Conservation (phyloP, 176 grass and related monocot species). For the Triticum timopheevii region DNA sequence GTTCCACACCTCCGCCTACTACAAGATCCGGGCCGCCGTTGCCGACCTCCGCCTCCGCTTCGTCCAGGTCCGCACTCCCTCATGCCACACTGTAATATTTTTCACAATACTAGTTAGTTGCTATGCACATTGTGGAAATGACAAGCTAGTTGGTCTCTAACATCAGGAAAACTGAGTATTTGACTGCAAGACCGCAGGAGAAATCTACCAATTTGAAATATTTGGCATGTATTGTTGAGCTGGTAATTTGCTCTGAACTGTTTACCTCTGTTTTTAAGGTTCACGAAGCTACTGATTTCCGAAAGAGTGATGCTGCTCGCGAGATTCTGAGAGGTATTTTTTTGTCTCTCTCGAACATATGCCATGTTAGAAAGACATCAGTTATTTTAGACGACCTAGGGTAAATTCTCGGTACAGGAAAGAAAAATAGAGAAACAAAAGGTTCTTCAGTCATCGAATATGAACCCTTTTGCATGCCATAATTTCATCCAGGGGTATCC, state of each 20-base stretch:
- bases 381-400: neutral
- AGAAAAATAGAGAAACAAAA: neutral
- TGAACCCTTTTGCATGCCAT: neutral
- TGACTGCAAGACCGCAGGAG: neutral
- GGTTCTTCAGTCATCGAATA: neutral
- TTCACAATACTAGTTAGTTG: neutral
- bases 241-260: conserved; percentile 27
- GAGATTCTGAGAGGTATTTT: conserved; percentile 58
- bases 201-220: neutral
- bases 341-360: neutral
- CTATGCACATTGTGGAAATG: neutral
- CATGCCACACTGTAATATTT: neutral
- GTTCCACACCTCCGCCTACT: conserved; percentile 47
- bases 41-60: conserved; percentile 40
- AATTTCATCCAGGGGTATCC: neutral
- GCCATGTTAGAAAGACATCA: neutral
- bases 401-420: no score
- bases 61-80: conserved; percentile 23
- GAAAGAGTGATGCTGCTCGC: conserved; percentile 39
- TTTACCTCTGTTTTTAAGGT: conserved; percentile 30
- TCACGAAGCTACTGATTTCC: conserved; percentile 42
- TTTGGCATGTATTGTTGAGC: neutral
- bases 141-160: neutral
- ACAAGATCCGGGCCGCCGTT: conserved; percentile 48
- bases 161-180: neutral